Conservation (phyloP, 1,284 basidiomycete species). For the Phellopilus nigrolimitatus region DNA sequence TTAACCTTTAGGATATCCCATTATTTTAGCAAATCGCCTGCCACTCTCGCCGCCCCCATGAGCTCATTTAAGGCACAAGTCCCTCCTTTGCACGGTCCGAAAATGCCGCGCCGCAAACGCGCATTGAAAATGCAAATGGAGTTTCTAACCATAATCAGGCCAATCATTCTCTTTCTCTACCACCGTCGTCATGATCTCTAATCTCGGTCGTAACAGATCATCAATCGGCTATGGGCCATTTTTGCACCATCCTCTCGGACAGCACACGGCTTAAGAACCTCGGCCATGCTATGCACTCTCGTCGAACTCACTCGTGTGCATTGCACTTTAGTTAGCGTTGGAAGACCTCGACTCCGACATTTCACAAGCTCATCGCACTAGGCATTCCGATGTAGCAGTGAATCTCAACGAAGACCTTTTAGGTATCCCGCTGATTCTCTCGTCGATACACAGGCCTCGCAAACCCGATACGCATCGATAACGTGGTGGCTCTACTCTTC, state of each 20-base stretch:
- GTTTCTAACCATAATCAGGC: not conserved
- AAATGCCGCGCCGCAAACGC: too few species aligned
- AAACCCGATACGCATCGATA: constrained; percentile 10
- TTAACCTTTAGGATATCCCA: constrained; percentile 8
- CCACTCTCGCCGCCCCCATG: not conserved
- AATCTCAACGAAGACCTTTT: too few species aligned
- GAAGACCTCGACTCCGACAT: too few species aligned
- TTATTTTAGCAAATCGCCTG: not conserved
- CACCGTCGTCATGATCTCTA: not conserved
- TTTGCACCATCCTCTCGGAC: not conserved
- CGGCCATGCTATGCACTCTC: too few species aligned
- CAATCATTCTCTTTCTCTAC: not conserved
- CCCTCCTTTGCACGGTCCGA: not conserved
- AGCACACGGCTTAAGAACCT: too few species aligned
- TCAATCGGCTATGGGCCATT: not conserved
- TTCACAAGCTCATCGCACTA: too few species aligned
- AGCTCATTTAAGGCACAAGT: not conserved
- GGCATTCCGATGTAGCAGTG: too few species aligned
- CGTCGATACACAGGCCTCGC: not conserved
- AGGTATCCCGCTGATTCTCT: not conserved
- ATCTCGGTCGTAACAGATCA: not conserved
- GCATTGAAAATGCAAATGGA: too few species aligned
- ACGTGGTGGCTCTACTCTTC: not conserved
- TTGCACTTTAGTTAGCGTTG: too few species aligned
- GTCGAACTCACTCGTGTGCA: too few species aligned